phyloP scores from a whole-genome alignment of 257 asterid genomes.

The Lithospermum erythrorhizon region DNA sequence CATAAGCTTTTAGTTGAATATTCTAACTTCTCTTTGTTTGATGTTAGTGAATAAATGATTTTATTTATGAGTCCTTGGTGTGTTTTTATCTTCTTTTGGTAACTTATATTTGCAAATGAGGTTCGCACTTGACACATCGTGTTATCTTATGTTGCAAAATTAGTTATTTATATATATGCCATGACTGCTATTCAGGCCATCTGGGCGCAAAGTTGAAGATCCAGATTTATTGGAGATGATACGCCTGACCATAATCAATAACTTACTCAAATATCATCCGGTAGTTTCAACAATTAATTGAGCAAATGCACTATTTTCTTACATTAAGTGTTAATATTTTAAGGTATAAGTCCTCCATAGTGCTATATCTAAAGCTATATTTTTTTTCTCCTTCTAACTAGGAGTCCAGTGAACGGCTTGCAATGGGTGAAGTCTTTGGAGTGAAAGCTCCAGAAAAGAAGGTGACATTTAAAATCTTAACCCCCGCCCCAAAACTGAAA shows the following conservation, averaged over 20 bases:
- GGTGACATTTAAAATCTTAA: conserved; percentile 32
- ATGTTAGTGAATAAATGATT: background rate
- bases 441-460: conserved; percentile 62
- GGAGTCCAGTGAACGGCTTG: conserved; percentile 94
- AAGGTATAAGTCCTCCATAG: background rate
- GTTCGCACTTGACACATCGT: background rate
- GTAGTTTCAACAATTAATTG: conserved; percentile 37
- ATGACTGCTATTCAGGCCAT: conserved; percentile 32
- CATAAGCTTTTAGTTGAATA: background rate
- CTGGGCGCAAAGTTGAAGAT: conserved; percentile 87
- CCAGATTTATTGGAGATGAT: conserved; percentile 94
- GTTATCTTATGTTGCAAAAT: background rate
- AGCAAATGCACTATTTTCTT: conserved; percentile 1
- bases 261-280: conserved; percentile 89
- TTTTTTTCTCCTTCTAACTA: conserved; percentile 14
- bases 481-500: background rate
- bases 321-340: background rate
- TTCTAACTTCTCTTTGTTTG: background rate
- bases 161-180: background rate
- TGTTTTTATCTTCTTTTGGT: background rate
- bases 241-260: conserved; percentile 88
- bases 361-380: conserved; percentile 1
- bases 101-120: background rate
- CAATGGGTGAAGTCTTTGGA: conserved; percentile 95
- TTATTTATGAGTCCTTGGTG: background rate